Percentiles rank a stretch among this genome's conserved stretches.
These are phyloP conservation scores for Starmerella vaccinii DNA, from an alignment of 805 yeast species.

Conservation along the genomic window DNA sequence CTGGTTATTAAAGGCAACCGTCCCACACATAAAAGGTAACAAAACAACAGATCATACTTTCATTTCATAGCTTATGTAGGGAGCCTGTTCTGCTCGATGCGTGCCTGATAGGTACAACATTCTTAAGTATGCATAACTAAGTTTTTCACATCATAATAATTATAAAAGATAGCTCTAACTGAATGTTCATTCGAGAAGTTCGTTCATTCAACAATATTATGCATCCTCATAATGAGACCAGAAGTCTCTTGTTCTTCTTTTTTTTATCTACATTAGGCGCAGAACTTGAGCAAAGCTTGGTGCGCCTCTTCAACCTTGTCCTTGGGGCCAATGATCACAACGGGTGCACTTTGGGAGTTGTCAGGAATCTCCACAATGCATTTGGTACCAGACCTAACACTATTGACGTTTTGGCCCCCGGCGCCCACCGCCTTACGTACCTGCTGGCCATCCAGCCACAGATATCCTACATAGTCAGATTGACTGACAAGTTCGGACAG, in stretches of 20 bases:
- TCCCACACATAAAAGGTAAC: too few species aligned
- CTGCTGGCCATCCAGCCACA: slow-evolving; percentile 43
- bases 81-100: too few species aligned
- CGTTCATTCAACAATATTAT: neutral
- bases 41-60: too few species aligned
- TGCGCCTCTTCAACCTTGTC: slow-evolving; percentile 17
- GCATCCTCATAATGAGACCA: neutral
- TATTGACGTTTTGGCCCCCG: slow-evolving; percentile 56
- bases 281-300: slow-evolving; percentile 9
- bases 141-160: too few species aligned
- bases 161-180: neutral
- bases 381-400: slow-evolving; percentile 46
- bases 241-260: neutral
- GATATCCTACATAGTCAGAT: slow-evolving; percentile 47
- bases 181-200: neutral
- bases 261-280: neutral
- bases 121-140: too few species aligned
- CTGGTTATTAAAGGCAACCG: slow-evolving; percentile 38
- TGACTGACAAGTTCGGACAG: slow-evolving; percentile 38
- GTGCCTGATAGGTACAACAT: too few species aligned
- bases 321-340: slow-evolving; percentile 10
- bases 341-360: slow-evolving; percentile 2
- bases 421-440: slow-evolving; percentile 50
- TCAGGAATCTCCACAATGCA: slow-evolving; percentile 20
- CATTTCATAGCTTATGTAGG: too few species aligned